These are phyloP conservation scores for Ceratobasidium sp. DNA, from an alignment of 1,284 basidiomycete genomes.

Conservation along the genomic window DNA sequence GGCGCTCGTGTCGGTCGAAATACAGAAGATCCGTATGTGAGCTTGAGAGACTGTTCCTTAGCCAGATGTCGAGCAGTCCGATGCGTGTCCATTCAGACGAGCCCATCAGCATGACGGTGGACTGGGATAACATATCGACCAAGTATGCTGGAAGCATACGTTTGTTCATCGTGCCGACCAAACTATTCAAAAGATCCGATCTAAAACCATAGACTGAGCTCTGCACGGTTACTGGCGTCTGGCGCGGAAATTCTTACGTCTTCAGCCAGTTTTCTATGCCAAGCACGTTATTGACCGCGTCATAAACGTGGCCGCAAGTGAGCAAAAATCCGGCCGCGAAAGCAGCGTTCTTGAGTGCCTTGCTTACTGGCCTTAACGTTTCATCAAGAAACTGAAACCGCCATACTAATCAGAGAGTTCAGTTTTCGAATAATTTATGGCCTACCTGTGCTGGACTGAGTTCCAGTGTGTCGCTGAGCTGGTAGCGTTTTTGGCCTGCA, in stretches of 20 bases:
- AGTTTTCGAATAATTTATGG: too few species aligned
- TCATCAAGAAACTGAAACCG: neutral
- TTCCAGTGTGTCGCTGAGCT: neutral
- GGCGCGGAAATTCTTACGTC: neutral
- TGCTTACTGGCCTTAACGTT: neutral
- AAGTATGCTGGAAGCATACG: neutral
- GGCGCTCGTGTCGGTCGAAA: neutral
- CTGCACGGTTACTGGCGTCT: too few species aligned
- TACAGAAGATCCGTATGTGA: neutral
- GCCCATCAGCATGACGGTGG: neutral
- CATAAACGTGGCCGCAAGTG: constrained; percentile 7
- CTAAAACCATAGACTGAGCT: neutral
- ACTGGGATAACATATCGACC: neutral
- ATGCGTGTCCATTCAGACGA: neutral
- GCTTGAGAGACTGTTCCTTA: neutral
- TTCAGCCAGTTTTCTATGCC: neutral
- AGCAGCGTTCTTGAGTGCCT: neutral
- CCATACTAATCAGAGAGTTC: too few species aligned
- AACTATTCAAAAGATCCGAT: neutral
- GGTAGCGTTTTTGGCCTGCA: constrained; percentile 2
- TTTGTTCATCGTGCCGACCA: neutral
- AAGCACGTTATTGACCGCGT: neutral
- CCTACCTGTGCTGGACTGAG: neutral
- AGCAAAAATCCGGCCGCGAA: neutral
- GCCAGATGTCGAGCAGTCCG: neutral